phyloP scores from a whole-genome alignment of 495 filamentous ascomycete genomes.

The Aspergillus ostianus region DNA sequence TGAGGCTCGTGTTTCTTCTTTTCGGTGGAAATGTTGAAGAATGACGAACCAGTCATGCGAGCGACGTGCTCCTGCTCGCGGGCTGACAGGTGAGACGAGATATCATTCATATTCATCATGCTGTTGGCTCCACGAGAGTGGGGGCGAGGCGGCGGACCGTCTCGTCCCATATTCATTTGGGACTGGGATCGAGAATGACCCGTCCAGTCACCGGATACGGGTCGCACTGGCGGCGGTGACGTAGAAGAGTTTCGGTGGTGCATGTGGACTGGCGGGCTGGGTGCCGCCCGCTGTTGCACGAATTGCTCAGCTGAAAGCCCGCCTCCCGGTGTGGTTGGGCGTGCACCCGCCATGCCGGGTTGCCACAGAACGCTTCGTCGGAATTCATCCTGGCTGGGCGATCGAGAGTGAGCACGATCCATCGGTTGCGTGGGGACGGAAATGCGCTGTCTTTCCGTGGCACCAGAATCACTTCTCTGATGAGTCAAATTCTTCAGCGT shows the following conservation, averaged over 20 bases:
- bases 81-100: constrained; percentile 75
- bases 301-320: constrained; percentile 69
- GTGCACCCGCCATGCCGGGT: constrained; percentile 57
- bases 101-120: constrained; percentile 49
- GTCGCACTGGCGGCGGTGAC: constrained; percentile 37
- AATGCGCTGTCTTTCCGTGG: constrained; percentile 32
- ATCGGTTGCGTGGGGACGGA: constrained; percentile 26
- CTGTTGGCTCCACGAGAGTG: constrained; percentile 48
- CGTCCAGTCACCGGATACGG: constrained; percentile 57
- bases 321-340: constrained; percentile 46
- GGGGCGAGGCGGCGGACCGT: constrained; percentile 45
- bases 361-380: constrained; percentile 76
- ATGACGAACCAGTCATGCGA: constrained; percentile 76
- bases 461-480: constrained; percentile 39
- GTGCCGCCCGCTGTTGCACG: constrained; percentile 77
- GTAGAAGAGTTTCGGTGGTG: constrained; percentile 60
- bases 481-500: constrained; percentile 37
- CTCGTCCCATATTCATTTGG: constrained; percentile 35
- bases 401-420: constrained; percentile 35
- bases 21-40: constrained; percentile 66
- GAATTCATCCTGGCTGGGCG: constrained; percentile 44
- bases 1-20: constrained; percentile 42
- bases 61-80: constrained; percentile 92
- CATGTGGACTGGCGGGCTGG: constrained; percentile 48
- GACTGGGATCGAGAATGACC: constrained; percentile 47